These are phyloP conservation scores for Xylaria hypoxylon DNA, from an alignment of 2,329 filamentous ascomycete species.

Conservation along the genomic window DNA sequence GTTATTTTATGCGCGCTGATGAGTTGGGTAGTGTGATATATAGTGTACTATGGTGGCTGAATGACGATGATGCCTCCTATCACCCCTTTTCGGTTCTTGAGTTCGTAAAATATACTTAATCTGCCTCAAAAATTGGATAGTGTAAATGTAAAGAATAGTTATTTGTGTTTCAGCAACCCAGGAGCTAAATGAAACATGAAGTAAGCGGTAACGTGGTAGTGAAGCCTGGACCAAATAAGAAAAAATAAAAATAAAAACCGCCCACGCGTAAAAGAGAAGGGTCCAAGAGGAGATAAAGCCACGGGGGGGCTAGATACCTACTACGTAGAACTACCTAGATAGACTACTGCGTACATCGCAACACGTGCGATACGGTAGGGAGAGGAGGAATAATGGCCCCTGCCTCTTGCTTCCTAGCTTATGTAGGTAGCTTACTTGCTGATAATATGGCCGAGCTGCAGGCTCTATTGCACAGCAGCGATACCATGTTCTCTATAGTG, in stretches of 20 bases:
- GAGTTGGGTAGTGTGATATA: slow-evolving; percentile 1
- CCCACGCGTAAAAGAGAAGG: slow-evolving; percentile 4
- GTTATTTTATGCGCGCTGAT: not conserved
- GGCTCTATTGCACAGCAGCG: not conserved
- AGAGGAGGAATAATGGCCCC: slow-evolving; percentile 1
- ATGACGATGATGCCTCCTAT: not conserved
- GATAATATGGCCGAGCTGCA: slow-evolving; percentile 17
- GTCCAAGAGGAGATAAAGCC: not conserved
- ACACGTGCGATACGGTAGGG: not conserved
- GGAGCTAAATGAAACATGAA: not conserved
- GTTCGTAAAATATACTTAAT: not conserved
- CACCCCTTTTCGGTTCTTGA: not conserved
- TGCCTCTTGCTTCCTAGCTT: not conserved
- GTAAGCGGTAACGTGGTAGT: not conserved
- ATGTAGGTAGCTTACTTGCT: no score
- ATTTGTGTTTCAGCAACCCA: not conserved
- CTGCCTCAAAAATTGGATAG: not conserved
- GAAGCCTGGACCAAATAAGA: no score
- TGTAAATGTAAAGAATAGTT: not conserved
- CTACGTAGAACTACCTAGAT: not conserved
- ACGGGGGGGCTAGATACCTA: no score
- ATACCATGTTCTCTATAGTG: not conserved
- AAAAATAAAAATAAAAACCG: not conserved
- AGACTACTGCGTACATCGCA: not conserved
- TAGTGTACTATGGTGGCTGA: not conserved